Evolutionary conservation across 1,284 basidiomycete species (phyloP), one percentile per base, ranked within the genome.

Genomic region (Puccinia coronata): DNA sequence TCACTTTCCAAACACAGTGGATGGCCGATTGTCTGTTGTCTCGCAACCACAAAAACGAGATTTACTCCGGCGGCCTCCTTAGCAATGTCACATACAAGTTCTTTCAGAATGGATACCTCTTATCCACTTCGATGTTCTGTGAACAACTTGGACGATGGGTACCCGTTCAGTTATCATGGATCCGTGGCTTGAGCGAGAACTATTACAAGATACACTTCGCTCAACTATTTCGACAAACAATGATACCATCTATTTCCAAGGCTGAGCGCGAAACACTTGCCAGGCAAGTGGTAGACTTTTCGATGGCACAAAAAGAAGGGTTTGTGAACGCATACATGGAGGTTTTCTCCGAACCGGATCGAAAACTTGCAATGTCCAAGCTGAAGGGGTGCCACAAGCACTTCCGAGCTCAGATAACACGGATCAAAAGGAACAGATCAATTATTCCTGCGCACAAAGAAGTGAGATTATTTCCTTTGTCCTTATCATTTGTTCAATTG

Each of bases 91-190:
- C 61, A 5, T 65, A 65, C 18, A 12, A n/a, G 9, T 65, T 65
- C 34, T 65, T 65, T 23, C 23, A 65, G 25, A 39, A 65, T n/a
- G 61, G 39, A 5, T 65, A 65, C 25, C 34, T 65, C 4, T 34
- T 65, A 36, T 39, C 28, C 2, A 65, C 61, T 8, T 65, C 61
- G 4, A 65, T 65, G 61, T 65, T 36, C 25, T 65, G 31, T 65
- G 39, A 31, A 8, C 34, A 31, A 36, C 34, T 39, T 23, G 3
- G 16, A 18, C 6, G 20, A 65, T 39, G 34, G 34, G 34, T 65
- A 39, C 69, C 69, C 1, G 43, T 70, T 8, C 67, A 70, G n/a
- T 25, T 70, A 8, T 9, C 67, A 5, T 70, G 67, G 67, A 70
- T 70, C 4, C 18, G n/a, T 25, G 67, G 16, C 2, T n/a, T 70